phyloP scores from a whole-genome alignment of 257 asterid genomes.

The Gardenia jasminoides region DNA sequence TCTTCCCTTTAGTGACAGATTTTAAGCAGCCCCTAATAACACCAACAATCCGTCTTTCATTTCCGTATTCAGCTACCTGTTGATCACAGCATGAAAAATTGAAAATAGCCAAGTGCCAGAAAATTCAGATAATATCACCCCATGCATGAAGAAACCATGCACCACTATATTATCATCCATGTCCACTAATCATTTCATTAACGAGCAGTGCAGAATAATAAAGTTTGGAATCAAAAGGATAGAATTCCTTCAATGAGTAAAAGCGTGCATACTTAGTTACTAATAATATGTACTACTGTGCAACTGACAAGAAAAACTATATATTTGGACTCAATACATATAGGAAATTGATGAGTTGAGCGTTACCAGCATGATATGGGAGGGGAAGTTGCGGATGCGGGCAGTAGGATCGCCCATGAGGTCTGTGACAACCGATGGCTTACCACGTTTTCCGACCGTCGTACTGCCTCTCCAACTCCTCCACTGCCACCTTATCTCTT shows the following conservation, averaged over 20 bases:
- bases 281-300: not conserved
- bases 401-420: conserved; percentile 85
- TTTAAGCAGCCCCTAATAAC: conserved; percentile 70
- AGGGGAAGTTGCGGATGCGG: conserved; percentile 53
- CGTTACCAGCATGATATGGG: conserved; percentile 69
- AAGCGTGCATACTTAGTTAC: not conserved
- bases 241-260: not conserved
- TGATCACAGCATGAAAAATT: not conserved
- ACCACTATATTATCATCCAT: not conserved
- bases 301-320: no score
- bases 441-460: conserved; percentile 71
- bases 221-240: not conserved
- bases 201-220: not conserved
- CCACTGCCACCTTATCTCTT: conserved; percentile 66
- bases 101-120: not conserved
- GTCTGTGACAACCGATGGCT: conserved; percentile 65
- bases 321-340: not conserved
- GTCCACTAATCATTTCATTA: not conserved
- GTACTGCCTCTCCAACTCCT: conserved; percentile 69
- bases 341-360: not conserved
- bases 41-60: conserved; percentile 57
- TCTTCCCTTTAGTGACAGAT: conserved; percentile 55
- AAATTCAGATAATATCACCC: not conserved
- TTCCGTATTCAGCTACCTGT: conserved; percentile 65
- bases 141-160: not conserved